Base-by-base conservation (phyloP, 2,329 filamentous ascomycete genomes). In the Chaetomiaceae sp. region DNA sequence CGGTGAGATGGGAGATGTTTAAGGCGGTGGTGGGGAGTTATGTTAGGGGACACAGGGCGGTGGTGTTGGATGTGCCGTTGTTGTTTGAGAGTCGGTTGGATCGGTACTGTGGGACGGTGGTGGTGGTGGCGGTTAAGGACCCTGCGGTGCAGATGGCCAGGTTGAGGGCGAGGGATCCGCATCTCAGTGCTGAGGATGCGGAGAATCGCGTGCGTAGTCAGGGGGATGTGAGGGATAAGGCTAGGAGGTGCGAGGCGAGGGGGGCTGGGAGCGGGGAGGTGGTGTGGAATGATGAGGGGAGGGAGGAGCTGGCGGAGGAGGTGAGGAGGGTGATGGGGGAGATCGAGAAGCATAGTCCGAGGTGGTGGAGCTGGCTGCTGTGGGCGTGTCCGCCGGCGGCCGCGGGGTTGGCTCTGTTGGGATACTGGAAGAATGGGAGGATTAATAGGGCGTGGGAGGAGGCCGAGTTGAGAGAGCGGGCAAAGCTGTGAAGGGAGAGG, bases 31-130 rank as follows among this genome's bases (percentile, higher is more conserved):
- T 89, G n/a, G 73, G 75, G 54, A 81, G 81, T 60, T 96, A 96
- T 63, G 49, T 93, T 13, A 70, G 70, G 1, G 92, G 93, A 0
- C 67, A 83, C 64, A 93, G 92, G 89, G 91, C 90, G 0, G 89
- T 96, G 4, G 86, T 99, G 31, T 76, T 97, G 14, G 93, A 99
- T 65, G 85, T 99, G 8, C 93, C 93, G 45, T 73, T 99, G 48
- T 76, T 99, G 37, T 96, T 96, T 62, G 93, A 99, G 74, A 86
- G 83, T 60, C 82, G 83, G 2, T 83, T 96, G 69, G 93, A 99
- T 68, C 74, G 82, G 35, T 81, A 95, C 58, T 96, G 91, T 64
- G 90, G 90, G 4, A 84, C 83, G 0, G 86, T 95, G 14, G 70
- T 96, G 54, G 90, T 99, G 0, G 92, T 97, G 2, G 90, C 86